Evolutionary conservation across 345 rosid species (phyloP).

Genomic region (Citrus glauca): DNA sequence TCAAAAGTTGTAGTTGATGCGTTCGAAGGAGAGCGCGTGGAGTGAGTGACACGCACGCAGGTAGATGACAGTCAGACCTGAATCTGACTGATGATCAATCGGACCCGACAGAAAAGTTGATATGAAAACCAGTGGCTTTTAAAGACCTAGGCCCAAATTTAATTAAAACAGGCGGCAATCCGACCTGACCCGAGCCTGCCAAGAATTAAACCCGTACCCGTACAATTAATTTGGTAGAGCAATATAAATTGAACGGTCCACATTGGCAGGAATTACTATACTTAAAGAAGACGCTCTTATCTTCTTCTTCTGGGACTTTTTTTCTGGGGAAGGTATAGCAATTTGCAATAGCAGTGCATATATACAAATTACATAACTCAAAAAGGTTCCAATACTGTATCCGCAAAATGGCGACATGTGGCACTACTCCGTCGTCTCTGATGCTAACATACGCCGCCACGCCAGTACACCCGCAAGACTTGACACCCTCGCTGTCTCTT

Average conservation of each 20-base stretch:
- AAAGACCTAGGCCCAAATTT: too few species aligned
- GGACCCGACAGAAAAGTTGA: too few species aligned
- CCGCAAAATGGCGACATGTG: constrained; percentile 52
- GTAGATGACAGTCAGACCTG: too few species aligned
- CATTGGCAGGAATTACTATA: not conserved
- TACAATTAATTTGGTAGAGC: too few species aligned
- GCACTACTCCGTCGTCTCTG: constrained; percentile 44
- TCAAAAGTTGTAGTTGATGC: not conserved
- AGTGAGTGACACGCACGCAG: too few species aligned
- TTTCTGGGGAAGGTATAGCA: too few species aligned
- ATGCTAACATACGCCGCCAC: constrained; percentile 52
- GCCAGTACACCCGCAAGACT: constrained; percentile 47
- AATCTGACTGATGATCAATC: too few species aligned
- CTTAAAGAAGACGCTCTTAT: not conserved
- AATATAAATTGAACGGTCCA: not conserved
- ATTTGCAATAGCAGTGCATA: not conserved
- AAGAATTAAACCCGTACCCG: too few species aligned
- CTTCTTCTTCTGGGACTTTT: not conserved
- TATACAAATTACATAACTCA: not conserved
- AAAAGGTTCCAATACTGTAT: not conserved
- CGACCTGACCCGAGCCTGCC: too few species aligned
- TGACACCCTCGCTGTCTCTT: constrained; percentile 37
- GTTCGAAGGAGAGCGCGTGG: not conserved
- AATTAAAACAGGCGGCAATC: too few species aligned
- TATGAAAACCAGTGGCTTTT: too few species aligned